phyloP scores from a whole-genome alignment of 768 basidiomycete genomes.

The Lactarius evosmus region DNA sequence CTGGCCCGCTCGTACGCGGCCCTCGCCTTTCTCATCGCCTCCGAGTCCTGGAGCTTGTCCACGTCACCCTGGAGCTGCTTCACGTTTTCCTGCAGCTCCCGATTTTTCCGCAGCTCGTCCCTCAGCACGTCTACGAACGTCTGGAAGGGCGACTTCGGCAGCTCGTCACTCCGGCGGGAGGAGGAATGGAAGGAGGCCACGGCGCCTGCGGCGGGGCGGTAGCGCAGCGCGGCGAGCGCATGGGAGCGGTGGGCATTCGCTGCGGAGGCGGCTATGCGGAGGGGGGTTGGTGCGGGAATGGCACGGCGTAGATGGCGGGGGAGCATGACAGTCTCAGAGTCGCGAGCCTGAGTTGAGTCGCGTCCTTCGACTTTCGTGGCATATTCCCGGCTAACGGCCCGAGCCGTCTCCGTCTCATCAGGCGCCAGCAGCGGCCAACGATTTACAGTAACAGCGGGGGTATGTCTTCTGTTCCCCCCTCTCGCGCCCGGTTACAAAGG shows the following conservation, averaged over 20 bases:
- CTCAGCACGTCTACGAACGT: slow-evolving; percentile 93
- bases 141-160: slow-evolving; percentile 89
- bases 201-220: slow-evolving; percentile 26
- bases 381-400: neutral
- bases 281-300: slow-evolving; percentile 32
- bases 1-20: slow-evolving; percentile 93
- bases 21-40: slow-evolving; percentile 88
- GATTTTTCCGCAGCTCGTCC: slow-evolving; percentile 90
- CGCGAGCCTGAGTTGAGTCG: neutral
- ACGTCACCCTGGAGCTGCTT: slow-evolving; percentile 98
- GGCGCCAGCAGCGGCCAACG: too few species aligned
- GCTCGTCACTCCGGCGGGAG: slow-evolving; percentile 55
- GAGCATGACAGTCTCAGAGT: slow-evolving; percentile 36
- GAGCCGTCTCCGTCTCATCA: too few species aligned
- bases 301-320: slow-evolving; percentile 47
- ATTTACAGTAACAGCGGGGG: too few species aligned
- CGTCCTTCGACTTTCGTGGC: neutral
- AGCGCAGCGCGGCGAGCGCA: slow-evolving; percentile 35
- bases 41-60: slow-evolving; percentile 94
- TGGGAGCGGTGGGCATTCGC: slow-evolving; percentile 26
- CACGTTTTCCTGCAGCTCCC: slow-evolving; percentile 94
- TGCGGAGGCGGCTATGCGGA: slow-evolving; percentile 32
- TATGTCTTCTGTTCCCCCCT: too few species aligned
- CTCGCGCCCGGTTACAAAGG: too few species aligned
- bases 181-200: slow-evolving; percentile 58